phyloP scores from a whole-genome alignment of 192 early-diverging fungal genomes.

The Coemansia sp. region DNA sequence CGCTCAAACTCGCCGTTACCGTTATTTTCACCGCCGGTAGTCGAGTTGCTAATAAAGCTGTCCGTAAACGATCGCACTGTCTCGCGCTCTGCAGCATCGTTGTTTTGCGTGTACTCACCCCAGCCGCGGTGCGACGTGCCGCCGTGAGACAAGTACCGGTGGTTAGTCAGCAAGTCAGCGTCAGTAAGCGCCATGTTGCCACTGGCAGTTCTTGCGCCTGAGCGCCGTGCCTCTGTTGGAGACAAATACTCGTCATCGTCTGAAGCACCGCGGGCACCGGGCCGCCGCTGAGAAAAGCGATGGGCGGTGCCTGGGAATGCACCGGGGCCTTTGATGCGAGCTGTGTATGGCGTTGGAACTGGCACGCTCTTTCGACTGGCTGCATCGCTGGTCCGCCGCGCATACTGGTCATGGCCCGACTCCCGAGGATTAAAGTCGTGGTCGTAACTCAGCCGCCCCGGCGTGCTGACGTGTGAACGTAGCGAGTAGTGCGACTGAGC shows the following conservation, averaged over 20 bases:
- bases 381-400: constrained; percentile 14
- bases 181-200: constrained; percentile 18
- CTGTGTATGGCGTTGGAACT: constrained; percentile 41
- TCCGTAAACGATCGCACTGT: constrained; percentile 41
- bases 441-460: constrained; percentile 30
- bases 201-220: constrained; percentile 13
- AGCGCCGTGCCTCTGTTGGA: constrained; percentile 25
- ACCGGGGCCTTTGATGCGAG: constrained; percentile 49
- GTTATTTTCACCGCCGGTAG: constrained; percentile 12
- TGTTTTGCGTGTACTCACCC: constrained; percentile 32
- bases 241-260: constrained; percentile 20
- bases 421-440: constrained; percentile 33
- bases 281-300: constrained; percentile 47
- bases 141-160: constrained; percentile 40
- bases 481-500: constrained; percentile 29
- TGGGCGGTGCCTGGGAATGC: constrained; percentile 52
- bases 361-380: constrained; percentile 11
- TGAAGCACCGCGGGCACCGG: constrained; percentile 7
- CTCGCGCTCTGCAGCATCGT: constrained; percentile 24
- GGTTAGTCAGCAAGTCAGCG: constrained; percentile 31
- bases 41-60: constrained; percentile 53
- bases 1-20: constrained; percentile 10
- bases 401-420: constrained; percentile 10
- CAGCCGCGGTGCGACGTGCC: constrained; percentile 31
- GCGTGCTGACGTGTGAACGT: constrained; percentile 32